Base-by-base conservation (phyloP, 768 basidiomycete genomes). In the Mycena indigotica region DNA sequence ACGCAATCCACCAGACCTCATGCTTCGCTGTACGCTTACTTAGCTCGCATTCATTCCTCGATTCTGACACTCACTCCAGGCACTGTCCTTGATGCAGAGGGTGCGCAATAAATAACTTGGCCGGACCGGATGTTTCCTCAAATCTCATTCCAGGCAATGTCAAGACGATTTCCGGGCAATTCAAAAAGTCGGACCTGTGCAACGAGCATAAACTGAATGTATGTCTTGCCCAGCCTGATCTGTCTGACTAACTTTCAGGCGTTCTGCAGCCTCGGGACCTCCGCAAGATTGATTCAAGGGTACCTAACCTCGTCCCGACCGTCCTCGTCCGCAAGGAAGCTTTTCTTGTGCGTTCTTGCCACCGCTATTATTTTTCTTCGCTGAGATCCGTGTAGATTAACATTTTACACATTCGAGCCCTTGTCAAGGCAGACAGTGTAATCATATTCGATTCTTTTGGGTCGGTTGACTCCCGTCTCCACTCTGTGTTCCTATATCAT, bases 231-330 rank as follows among this genome's bases (percentile, higher is more conserved):
- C 41, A 63, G 52, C 38, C 49, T 29, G 57, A 39, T 53, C 24
- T 28, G 19, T 28, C 23, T 49, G 57, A 60, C 57, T 63, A 51
- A 68, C 30, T 60, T 58, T 55, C 59, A 57, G 55, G 95, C 91
- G 23, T 50, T 29, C 28, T 25, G 23, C 17, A 96, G 92, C 89
- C 93, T 65, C 89, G 95, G 80, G 95, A 98, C 77, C 80, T 98
- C 23, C 88, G 95, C 54, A 96, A 97, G 78, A 91, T 98, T 64
- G 95, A 98, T 75, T 94, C 92, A 2, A 82, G 93, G 64, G 84
- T 95, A 63, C 94, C 95, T 30, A 97, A 95, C 72, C 85, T 96
- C 55, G 90, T 98, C 17, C 95, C 95, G 38, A 95, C 95, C 39
- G 95, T 98, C 66, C 83, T 98, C 55, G 84, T 90, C 52, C 83